Evolutionary conservation across 495 filamentous ascomycete species (phyloP), one percentile per base, ranked within the genome.

Genomic region (Aspergillus olivimuriae): DNA sequence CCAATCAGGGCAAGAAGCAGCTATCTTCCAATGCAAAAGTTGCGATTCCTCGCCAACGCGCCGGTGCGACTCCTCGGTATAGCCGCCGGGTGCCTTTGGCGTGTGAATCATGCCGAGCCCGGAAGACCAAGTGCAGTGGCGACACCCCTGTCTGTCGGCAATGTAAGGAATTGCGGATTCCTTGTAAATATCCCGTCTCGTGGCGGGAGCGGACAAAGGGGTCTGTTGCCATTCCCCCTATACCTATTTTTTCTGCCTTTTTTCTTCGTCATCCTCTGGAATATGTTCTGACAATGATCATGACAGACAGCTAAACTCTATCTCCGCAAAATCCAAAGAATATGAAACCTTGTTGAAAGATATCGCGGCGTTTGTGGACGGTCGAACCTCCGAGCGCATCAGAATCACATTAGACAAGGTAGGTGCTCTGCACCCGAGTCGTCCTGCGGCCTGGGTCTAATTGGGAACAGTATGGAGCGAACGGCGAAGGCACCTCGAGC

Each of bases 51-150:
- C 66, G 72, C 35, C 56, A 61, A 33, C 61, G 61, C 12, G 41
- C 54, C 8, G 47, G 41, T n/a, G 43, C 51, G 30, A 50, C 59
- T 16, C 60, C 58, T 34, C 65, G 65, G n/a, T 63, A 63, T 47
- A 65, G 52, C 43, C 68, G 61, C 10, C 66, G 72, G 10, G 71
- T 76, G 11, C 66, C 66, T 12, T 60, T 73, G 38, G 84, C 84
- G 8, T 88, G 84, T 52, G 83, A 83, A 74, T 81, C 82, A 8
- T 88, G 84, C 63, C 63, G 84, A 34, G 75, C 83, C 49, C 70
- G 84, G 30, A 83, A 83, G 50, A 77, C 77, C 33, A 82, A 81
- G 58, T 81, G 78, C 55, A 76, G 70, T 47, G 78, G 78, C 20
- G 73, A 70, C 37, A 69, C 65, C n/a, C 80, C 80, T 2, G 48